These are phyloP conservation scores for Rhizopus microsporus DNA, from an alignment of 371 early-diverging fungal genomes.

Conservation along the genomic window DNA sequence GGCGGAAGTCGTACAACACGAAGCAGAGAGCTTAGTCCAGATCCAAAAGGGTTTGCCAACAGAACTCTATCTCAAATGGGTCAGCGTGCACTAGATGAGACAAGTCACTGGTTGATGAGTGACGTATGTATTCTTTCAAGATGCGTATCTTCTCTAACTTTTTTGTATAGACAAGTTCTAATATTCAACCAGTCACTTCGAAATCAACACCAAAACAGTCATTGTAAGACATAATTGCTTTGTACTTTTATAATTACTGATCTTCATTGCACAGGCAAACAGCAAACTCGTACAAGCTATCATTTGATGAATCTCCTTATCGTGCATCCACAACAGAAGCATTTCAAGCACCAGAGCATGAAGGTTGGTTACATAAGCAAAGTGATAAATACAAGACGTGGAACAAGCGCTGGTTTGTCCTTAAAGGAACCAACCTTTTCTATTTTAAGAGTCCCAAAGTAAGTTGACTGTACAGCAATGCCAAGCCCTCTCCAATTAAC, in stretches of 20 bases:
- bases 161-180: not conserved
- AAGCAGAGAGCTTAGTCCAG: conserved; percentile 21
- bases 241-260: not conserved
- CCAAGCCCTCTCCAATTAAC: not conserved
- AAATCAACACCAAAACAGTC: conserved; percentile 17
- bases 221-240: conserved; percentile 11
- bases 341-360: conserved; percentile 46
- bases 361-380: conserved; percentile 70
- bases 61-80: conserved; percentile 24
- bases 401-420: conserved; percentile 72
- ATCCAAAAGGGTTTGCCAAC: conserved; percentile 17
- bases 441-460: conserved; percentile 66
- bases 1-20: conserved; percentile 10
- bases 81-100: conserved; percentile 15
- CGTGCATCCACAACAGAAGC: conserved; percentile 24
- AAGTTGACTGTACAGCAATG: not conserved
- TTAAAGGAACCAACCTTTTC: conserved; percentile 63
- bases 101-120: conserved; percentile 11
- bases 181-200: conserved; percentile 7
- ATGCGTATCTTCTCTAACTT: not conserved
- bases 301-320: conserved; percentile 21
- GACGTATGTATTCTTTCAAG: not conserved
- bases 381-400: conserved; percentile 67
- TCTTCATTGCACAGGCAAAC: not conserved
- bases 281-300: conserved; percentile 27